These are phyloP conservation scores for Fusarium clavum DNA, from an alignment of 2,329 filamentous ascomycete species.

Conservation along the genomic window DNA sequence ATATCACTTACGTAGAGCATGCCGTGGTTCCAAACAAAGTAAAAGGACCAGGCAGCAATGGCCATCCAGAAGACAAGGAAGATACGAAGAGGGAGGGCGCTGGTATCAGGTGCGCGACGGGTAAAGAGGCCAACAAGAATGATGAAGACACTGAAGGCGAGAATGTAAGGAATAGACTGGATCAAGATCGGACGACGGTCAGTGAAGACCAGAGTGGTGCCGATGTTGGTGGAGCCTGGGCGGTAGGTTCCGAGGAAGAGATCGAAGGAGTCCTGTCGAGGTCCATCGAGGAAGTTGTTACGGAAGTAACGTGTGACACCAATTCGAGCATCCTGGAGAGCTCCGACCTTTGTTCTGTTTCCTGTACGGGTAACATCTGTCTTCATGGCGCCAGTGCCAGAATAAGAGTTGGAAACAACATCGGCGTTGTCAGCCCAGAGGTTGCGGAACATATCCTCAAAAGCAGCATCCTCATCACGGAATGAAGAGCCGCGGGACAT, in stretches of 20 bases:
- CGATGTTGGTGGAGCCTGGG: conserved; percentile 77
- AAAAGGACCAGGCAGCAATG: conserved; percentile 76
- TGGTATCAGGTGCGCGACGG: conserved; percentile 75
- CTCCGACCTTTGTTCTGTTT: conserved; percentile 84
- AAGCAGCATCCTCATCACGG: conserved; percentile 78
- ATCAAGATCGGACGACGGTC: conserved; percentile 88
- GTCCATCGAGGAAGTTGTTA: conserved; percentile 96
- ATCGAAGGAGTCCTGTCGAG: conserved; percentile 94
- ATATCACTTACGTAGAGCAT: conserved; percentile 88
- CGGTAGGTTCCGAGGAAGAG: conserved; percentile 90
- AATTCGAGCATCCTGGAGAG: conserved; percentile 87
- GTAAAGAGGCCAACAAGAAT: conserved; percentile 81
- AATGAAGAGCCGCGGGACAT: conserved; percentile 81
- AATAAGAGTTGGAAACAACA: conserved; percentile 91
- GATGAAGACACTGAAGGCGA: conserved; percentile 88
- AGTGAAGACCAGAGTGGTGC: conserved; percentile 79
- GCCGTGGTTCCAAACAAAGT: conserved; percentile 85
- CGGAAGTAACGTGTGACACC: conserved; percentile 88
- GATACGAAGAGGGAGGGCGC: conserved; percentile 82
- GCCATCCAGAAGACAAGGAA: conserved; percentile 83
- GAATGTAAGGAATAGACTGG: conserved; percentile 91
- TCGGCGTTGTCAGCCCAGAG: conserved; percentile 99
- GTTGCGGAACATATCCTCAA: conserved; percentile 94
- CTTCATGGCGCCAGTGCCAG: conserved; percentile 96
- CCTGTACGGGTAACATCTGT: conserved; percentile 98